Evolutionary conservation across 2,329 filamentous ascomycete species (phyloP).

Genomic region (Elsinoe australis): DNA sequence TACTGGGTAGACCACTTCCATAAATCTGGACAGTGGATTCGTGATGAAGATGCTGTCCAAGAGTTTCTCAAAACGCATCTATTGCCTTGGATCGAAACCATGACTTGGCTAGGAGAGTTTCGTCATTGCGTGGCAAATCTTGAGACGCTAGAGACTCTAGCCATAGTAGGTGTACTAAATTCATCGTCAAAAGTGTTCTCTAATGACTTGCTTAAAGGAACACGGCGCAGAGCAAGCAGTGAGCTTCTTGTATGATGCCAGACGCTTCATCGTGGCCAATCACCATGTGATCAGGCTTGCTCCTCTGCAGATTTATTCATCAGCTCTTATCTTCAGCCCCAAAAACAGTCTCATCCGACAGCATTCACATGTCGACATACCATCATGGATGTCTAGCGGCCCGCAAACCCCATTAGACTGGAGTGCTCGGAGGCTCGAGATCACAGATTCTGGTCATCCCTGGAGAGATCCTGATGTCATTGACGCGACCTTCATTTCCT

Average conservation of each 20-base stretch:
- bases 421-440: no score
- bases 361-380: not conserved
- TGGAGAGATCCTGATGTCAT: no score
- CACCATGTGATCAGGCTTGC: conserved; percentile 24
- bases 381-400: not conserved
- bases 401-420: not conserved
- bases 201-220: no score
- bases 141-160: not conserved
- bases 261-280: conserved; percentile 28
- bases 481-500: no score
- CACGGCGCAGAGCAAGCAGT: not conserved
- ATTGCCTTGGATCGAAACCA: not conserved
- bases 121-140: not conserved
- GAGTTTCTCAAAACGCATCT: not conserved
- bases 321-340: conserved; percentile 4
- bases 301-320: not conserved
- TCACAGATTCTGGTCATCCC: no score
- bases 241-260: conserved; percentile 28
- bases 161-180: no score
- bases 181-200: no score
- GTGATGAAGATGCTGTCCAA: not conserved
- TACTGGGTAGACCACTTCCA: conserved; percentile 11
- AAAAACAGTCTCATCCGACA: not conserved
- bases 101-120: not conserved
- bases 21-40: not conserved